phyloP scores from a whole-genome alignment of 1,284 basidiomycete species.

The Apiotrichum brassicae region DNA sequence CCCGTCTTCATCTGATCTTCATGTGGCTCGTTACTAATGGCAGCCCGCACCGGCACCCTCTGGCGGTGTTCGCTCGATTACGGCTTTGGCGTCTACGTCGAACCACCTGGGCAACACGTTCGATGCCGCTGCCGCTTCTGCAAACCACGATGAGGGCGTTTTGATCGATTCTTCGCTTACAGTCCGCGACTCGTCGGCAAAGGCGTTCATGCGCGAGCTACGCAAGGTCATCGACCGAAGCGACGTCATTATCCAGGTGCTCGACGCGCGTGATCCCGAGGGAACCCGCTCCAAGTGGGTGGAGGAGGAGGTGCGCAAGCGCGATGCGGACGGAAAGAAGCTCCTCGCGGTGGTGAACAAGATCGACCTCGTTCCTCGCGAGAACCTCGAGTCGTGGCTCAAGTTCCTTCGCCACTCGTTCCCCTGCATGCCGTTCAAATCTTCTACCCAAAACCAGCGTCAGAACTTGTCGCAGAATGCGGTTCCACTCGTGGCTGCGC shows the following conservation, averaged over 20 bases:
- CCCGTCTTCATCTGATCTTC: neutral
- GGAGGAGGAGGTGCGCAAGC: slow-evolving; percentile 78
- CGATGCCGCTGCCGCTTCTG: slow-evolving; percentile 49
- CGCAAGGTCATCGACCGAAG: slow-evolving; percentile 90
- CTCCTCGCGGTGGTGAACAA: slow-evolving; percentile 87
- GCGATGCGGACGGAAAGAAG: slow-evolving; percentile 79
- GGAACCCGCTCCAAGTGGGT: slow-evolving; percentile 79
- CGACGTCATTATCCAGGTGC: slow-evolving; percentile 72
- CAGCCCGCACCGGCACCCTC: slow-evolving; percentile 5
- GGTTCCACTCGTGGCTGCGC: slow-evolving; percentile 37
- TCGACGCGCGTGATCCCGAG: slow-evolving; percentile 88
- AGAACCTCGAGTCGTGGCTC: slow-evolving; percentile 86
- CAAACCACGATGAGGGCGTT: slow-evolving; percentile 25
- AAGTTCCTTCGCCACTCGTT: slow-evolving; percentile 83
- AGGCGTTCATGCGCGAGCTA: slow-evolving; percentile 65
- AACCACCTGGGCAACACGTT: slow-evolving; percentile 14
- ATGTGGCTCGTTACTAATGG: neutral
- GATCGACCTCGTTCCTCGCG: slow-evolving; percentile 82
- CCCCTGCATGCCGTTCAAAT: slow-evolving; percentile 90
- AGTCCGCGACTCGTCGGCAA: slow-evolving; percentile 49
- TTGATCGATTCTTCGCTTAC: slow-evolving; percentile 56
- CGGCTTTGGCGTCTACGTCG: slow-evolving; percentile 12
- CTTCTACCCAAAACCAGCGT: slow-evolving; percentile 72
- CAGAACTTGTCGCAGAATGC: slow-evolving; percentile 58
- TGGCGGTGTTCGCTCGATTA: slow-evolving; percentile 12